Evolutionary conservation across 441 rosid species (phyloP).

Genomic region (Populus hybrid): DNA sequence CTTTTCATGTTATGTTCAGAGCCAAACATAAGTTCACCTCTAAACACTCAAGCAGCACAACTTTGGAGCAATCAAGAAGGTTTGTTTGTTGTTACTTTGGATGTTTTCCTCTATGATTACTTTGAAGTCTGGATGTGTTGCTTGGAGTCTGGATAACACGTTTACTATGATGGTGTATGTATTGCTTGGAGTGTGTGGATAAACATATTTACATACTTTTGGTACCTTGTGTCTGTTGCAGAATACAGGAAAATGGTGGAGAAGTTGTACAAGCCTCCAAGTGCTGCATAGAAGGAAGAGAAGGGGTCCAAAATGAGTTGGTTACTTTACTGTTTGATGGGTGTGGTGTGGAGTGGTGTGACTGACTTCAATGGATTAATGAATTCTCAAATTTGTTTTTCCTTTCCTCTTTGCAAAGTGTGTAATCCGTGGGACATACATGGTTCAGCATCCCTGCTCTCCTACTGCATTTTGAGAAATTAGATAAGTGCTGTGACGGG

Average conservation of each 20-base stretch:
- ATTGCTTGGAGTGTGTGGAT: not conserved
- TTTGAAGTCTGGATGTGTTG: too few species aligned
- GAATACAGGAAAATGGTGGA: constrained; percentile 92
- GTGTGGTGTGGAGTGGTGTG: not conserved
- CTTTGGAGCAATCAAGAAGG: constrained; percentile 97
- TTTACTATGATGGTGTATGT: not conserved
- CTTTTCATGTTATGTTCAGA: constrained; percentile 41
- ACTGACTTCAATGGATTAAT: not conserved
- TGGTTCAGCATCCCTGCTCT: not conserved
- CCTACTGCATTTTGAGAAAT: not conserved
- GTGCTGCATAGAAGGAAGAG: constrained; percentile 28
- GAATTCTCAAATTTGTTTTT: not conserved
- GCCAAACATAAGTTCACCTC: constrained; percentile 90
- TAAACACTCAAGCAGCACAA: constrained; percentile 95
- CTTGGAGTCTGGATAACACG: too few species aligned
- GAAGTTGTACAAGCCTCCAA: constrained; percentile 76
- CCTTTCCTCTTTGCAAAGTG: not conserved
- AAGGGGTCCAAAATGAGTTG: not conserved
- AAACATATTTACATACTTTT: not conserved
- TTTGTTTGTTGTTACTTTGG: constrained; percentile 10
- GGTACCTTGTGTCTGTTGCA: constrained; percentile 30
- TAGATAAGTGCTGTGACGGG: not conserved
- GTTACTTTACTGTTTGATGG: not conserved
- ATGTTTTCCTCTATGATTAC: not conserved
- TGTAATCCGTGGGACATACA: not conserved